Base-by-base conservation (phyloP, 331 rosid species). In the Quercus tomentella region DNA sequence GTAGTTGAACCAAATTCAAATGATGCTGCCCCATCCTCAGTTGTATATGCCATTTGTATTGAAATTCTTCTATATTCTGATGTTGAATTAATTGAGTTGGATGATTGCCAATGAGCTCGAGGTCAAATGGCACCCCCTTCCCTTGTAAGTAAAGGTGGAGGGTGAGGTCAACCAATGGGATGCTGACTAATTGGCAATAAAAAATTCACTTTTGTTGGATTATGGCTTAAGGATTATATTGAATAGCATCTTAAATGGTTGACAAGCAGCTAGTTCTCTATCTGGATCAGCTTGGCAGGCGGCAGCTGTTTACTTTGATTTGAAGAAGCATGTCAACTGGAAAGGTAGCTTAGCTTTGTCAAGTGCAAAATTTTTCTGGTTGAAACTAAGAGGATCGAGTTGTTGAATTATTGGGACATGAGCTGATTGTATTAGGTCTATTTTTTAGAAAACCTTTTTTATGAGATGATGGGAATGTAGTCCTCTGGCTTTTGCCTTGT, bases 61-160 rank as follows among this genome's bases (percentile, higher is more conserved):
- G 30, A 49, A 57, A 57, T 43, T 43, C 20, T 25, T 17, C 35
- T 15, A 18, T 45, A 37, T 31, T 28, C 37, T 41, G 58, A 61
- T 55, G 21, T 81, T 22, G 23, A 69, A 76, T 62, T 67, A 51
- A 49, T 75, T 73, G 54, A 16, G 75, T 77, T 70, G 35, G 62
- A 66, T 25, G 6, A 49, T 16, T 21, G 31, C 54, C 17, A 49
- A 49, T 49, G 54, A 49, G 15, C 54, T 49, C 54, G 12, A 49
- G 1, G 16, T 49, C 17, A 49, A 49, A 49, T 49, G 17, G 54
- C 15, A 49, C 54, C 54, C 11, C 54, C 54, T 49, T 3, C 15
- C 54, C 5, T 1, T 49, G 54, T 1, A 49, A 12, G 54, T 10
- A 49, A 12, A 12, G 54, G 54, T 49, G 16, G 54, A 45, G 17